Evolutionary conservation across 2,329 filamentous ascomycete species (phyloP).

Genomic region (Fusarium albidum): DNA sequence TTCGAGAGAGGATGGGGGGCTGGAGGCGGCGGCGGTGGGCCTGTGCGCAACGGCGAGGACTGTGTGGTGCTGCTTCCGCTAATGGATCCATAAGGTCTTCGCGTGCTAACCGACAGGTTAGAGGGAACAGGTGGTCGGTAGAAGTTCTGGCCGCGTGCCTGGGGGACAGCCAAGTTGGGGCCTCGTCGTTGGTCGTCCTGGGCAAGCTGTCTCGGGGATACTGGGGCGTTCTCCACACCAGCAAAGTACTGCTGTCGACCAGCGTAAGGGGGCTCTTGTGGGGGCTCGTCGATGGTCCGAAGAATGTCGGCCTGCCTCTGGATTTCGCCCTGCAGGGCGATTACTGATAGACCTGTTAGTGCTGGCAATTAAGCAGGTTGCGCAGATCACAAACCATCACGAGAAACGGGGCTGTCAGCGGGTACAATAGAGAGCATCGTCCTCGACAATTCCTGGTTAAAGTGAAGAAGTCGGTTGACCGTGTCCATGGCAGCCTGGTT

Average conservation of each 20-base stretch:
- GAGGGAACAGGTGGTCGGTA: conserved; percentile 82
- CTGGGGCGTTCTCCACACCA: conserved; percentile 75
- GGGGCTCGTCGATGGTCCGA: conserved; percentile 67
- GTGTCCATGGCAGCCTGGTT: conserved; percentile 85
- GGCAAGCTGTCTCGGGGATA: conserved; percentile 87
- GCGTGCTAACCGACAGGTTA: conserved; percentile 79
- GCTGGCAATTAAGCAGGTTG: conserved; percentile 3
- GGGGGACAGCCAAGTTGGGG: conserved; percentile 70
- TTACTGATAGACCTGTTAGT: conserved; percentile 50
- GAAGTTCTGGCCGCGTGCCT: conserved; percentile 65
- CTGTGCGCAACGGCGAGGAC: conserved; percentile 78
- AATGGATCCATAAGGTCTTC: conserved; percentile 87
- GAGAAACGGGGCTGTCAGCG: conserved; percentile 78
- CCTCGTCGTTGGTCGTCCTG: conserved; percentile 85
- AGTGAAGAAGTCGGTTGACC: conserved; percentile 73
- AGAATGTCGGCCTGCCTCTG: conserved; percentile 68
- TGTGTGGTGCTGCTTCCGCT: conserved; percentile 70
- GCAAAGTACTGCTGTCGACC: conserved; percentile 73
- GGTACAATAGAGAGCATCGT: conserved; percentile 78
- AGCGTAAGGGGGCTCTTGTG: conserved; percentile 71
- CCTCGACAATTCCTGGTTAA: conserved; percentile 85
- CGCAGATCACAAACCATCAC: conserved; percentile 72
- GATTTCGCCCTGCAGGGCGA: conserved; percentile 65
- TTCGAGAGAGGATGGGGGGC: conserved; percentile 73
- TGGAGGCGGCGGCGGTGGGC: conserved; percentile 68